phyloP scores from a whole-genome alignment of 2,329 filamentous ascomycete species.

The Biscogniauxia mediterranea region DNA sequence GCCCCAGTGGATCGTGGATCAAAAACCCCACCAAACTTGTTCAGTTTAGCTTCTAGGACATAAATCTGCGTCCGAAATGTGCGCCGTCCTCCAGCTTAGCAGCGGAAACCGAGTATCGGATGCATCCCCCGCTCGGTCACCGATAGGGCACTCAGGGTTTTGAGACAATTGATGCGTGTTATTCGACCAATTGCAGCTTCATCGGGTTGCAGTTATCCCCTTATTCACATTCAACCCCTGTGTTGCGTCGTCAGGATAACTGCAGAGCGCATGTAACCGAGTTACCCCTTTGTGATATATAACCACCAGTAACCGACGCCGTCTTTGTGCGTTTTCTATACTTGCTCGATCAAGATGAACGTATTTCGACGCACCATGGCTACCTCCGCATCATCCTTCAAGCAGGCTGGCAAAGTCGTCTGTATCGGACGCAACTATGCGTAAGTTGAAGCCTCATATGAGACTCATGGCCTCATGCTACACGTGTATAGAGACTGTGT shows the following conservation, averaged over 20 bases:
- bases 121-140: not conserved
- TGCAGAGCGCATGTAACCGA: not conserved
- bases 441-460: constrained; percentile 49
- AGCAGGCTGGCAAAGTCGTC: constrained; percentile 70
- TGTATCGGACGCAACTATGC: constrained; percentile 97
- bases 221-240: no score
- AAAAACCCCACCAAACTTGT: no score
- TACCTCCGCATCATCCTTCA: constrained; percentile 46
- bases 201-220: no score
- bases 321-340: not conserved
- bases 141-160: not conserved
- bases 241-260: not conserved
- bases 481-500: no score
- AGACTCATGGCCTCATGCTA: no score
- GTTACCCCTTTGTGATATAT: constrained; percentile 9
- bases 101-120: not conserved
- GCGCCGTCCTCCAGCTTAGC: not conserved
- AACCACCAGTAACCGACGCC: constrained; percentile 2
- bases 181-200: not conserved
- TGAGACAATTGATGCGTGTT: not conserved
- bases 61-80: no score
- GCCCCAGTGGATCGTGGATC: no score
- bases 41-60: no score
- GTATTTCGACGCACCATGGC: constrained; percentile 38
- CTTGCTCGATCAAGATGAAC: constrained; percentile 27